Evolutionary conservation across 2,329 filamentous ascomycete genomes (phyloP).

Genomic region (Chaetomium olivaceum): DNA sequence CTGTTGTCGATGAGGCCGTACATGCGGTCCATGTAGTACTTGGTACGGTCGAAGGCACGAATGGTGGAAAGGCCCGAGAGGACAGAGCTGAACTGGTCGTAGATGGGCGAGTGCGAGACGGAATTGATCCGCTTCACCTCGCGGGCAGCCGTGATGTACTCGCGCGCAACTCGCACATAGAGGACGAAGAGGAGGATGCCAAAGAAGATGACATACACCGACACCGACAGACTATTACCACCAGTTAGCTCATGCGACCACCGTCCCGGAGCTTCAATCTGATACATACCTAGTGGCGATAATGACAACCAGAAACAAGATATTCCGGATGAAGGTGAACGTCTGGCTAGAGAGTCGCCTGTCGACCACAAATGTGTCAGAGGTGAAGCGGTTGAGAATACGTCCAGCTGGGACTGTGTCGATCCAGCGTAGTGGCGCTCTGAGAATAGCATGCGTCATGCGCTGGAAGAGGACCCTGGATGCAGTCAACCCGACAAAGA

Average conservation of each 20-base stretch:
- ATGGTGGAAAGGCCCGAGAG: constrained; percentile 46
- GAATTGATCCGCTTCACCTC: constrained; percentile 46
- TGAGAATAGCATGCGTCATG: constrained; percentile 42
- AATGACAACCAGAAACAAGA: constrained; percentile 40
- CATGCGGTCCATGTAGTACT: constrained; percentile 42
- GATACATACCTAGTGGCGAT: constrained; percentile 39
- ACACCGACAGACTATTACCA: constrained; percentile 37
- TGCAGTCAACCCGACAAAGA: constrained; percentile 37
- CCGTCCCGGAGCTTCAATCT: too few species aligned
- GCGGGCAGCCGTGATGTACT: constrained; percentile 43
- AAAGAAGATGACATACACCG: constrained; percentile 41
- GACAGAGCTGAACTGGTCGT: constrained; percentile 45
- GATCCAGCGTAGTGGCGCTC: constrained; percentile 44
- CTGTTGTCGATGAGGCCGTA: constrained; percentile 39
- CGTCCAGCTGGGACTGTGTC: constrained; percentile 45
- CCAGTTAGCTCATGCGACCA: background rate
- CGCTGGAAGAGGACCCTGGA: constrained; percentile 38
- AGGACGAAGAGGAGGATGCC: constrained; percentile 40
- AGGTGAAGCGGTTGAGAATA: constrained; percentile 47
- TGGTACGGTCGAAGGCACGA: constrained; percentile 42
- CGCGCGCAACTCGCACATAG: constrained; percentile 39
- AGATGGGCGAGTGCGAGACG: constrained; percentile 45
- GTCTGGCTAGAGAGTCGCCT: constrained; percentile 37
- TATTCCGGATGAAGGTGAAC: constrained; percentile 35
- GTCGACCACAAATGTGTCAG: constrained; percentile 44